phyloP scores from a whole-genome alignment of 2,329 filamentous ascomycete genomes.

The Ploettnerulaceae sp. region DNA sequence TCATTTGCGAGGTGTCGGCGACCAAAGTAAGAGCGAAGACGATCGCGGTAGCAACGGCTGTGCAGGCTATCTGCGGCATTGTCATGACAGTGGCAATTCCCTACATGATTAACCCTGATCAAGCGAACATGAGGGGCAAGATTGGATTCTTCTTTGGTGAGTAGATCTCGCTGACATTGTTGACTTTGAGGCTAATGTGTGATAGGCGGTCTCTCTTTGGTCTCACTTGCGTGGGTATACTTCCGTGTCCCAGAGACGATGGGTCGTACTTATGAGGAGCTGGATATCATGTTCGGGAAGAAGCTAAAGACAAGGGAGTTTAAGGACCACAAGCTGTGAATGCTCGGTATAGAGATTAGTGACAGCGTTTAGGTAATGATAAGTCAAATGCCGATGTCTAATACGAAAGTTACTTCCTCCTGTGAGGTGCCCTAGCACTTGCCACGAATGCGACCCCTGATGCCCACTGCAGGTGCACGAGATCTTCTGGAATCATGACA shows the following conservation, averaged over 20 bases:
- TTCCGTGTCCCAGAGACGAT: conserved; percentile 44
- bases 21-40: conserved; percentile 37
- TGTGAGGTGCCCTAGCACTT: no score
- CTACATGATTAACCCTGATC: conserved; percentile 37
- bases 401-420: no score
- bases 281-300: conserved; percentile 42
- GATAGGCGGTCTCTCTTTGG: no score
- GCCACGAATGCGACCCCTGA: no score
- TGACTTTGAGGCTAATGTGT: no score
- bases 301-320: conserved; percentile 34
- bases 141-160: conserved; percentile 39
- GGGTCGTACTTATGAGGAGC: conserved; percentile 42
- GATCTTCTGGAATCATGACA: no score
- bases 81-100: conserved; percentile 35
- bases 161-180: no score
- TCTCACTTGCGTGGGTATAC: conserved; percentile 48
- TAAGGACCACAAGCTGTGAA: no score
- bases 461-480: no score
- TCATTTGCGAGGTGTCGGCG: conserved; percentile 38
- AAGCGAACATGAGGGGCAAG: conserved; percentile 38
- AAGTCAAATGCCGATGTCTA: no score
- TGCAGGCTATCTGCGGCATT: conserved; percentile 36
- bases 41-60: conserved; percentile 37
- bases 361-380: no score
- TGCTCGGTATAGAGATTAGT: no score